Percentiles rank a stretch among this genome's conserved stretches.
Evolutionary conservation across 2,329 filamentous ascomycete genomes (phyloP).

Genomic region (Fusarium xyrophilum): DNA sequence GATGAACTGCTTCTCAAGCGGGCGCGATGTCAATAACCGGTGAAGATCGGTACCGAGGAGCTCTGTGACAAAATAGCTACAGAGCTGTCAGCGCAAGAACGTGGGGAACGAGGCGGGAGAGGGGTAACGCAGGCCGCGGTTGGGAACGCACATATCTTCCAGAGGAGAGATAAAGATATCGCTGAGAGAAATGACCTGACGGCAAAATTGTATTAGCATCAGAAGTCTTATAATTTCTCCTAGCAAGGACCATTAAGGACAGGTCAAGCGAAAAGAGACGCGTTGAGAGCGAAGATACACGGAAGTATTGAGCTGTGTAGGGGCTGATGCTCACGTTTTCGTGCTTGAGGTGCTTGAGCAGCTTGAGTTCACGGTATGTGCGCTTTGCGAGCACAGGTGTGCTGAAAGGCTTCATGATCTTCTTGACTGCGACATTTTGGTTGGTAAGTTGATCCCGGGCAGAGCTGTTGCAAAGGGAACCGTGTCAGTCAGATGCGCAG

Average conservation of each 20-base stretch:
- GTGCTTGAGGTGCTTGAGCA: slow-evolving; percentile 94
- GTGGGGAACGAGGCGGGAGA: slow-evolving; percentile 12
- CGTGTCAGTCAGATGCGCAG: slow-evolving; percentile 8
- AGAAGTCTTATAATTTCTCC: slow-evolving; percentile 10
- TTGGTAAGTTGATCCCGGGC: slow-evolving; percentile 97
- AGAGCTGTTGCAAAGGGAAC: slow-evolving; percentile 65
- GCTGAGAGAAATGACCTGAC: slow-evolving; percentile 92
- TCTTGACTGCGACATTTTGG: slow-evolving; percentile 98
- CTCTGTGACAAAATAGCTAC: slow-evolving; percentile 96
- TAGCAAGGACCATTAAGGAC: slow-evolving; percentile 32
- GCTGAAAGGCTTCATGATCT: slow-evolving; percentile 99
- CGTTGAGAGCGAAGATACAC: not conserved
- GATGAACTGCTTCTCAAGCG: slow-evolving; percentile 98
- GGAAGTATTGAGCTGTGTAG: not conserved
- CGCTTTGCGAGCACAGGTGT: slow-evolving; percentile 98
- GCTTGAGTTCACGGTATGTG: slow-evolving; percentile 96
- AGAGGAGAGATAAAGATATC: slow-evolving; percentile 99
- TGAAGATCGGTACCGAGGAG: slow-evolving; percentile 96
- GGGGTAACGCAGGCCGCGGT: slow-evolving; percentile 21
- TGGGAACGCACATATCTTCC: slow-evolving; percentile 83
- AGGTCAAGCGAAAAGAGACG: not conserved
- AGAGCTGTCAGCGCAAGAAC: slow-evolving; percentile 26
- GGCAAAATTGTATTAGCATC: slow-evolving; percentile 18
- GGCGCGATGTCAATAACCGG: slow-evolving; percentile 90
- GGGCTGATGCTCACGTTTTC: slow-evolving; percentile 75